Base-by-base conservation (phyloP, 768 basidiomycete species). In the Sarcodon aspratus region DNA sequence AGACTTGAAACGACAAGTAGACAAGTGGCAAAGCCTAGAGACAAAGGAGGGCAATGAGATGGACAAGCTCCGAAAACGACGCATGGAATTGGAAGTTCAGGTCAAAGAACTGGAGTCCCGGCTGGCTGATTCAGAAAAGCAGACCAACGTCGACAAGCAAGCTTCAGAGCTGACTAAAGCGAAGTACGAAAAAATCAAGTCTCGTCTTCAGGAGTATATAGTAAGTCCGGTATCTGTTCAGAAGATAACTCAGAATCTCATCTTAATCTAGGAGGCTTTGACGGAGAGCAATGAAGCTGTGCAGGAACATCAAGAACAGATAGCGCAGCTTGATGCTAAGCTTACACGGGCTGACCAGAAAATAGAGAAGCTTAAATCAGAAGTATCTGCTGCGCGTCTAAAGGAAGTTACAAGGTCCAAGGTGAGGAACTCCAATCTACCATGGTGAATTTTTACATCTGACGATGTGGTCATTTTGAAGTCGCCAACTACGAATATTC, bases 1-100 rank as follows among this genome's bases (percentile, higher is more conserved):
- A 5, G 74, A 82, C 37, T 65, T 86, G 35, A 71, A 74, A 45
- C 72, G 73, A 12, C 85, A 89, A 55, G 65, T 88, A 8, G 74
- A 75, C 37, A 77, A 80, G 57, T 86, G 82, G 83, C 72, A 83
- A 56, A 71, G 62, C 27, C 61, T 85, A 13, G 86, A 87, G 56
- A 78, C 67, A 27, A 79, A 76, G 44, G 82, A 78, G 44, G 78
- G 73, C 9, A 74, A 68, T 13, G 79, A 83, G 33, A 67, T 73
- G 8, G 83, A 81, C 47, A 61, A 64, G 6, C 63, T 73, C 46
- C 71, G 78, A 37, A 80, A 78, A 57, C 66, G 69, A 48, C 74
- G 75, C 9, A 64, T 72, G 9, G 74, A 79, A 33, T 66, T 86
- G 9, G 80, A 87, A 49, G 63, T 74, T 3, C 65, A 76, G 48